Evolutionary conservation across 2,329 filamentous ascomycete genomes (phyloP).

Genomic region (Monosporascus sp.): DNA sequence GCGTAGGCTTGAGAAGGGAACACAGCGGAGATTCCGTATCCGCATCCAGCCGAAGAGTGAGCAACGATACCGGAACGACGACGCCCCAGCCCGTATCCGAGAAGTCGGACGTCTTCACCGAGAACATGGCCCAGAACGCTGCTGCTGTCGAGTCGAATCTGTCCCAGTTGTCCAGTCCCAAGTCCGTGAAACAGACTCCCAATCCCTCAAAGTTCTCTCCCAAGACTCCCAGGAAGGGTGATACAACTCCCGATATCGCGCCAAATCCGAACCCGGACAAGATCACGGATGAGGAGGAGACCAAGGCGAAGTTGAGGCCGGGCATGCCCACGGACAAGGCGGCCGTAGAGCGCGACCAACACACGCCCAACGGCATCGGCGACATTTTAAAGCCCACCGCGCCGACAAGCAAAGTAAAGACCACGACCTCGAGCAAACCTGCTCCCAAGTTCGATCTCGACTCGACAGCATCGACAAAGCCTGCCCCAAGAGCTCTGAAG

Average conservation of each 20-base stretch:
- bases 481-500: slow-evolving; percentile 24
- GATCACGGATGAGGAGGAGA: slow-evolving; percentile 33
- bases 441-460: slow-evolving; percentile 3
- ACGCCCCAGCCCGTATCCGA: slow-evolving; percentile 34
- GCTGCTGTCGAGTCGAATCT: slow-evolving; percentile 28
- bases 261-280: slow-evolving; percentile 37
- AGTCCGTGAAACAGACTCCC: slow-evolving; percentile 22
- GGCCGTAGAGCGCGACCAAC: slow-evolving; percentile 11
- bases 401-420: slow-evolving; percentile 14
- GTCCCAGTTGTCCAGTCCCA: slow-evolving; percentile 35
- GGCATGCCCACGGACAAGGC: slow-evolving; percentile 26
- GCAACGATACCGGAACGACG: slow-evolving; percentile 34
- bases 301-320: slow-evolving; percentile 25
- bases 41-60: slow-evolving; percentile 30
- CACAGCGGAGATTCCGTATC: slow-evolving; percentile 37
- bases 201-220: slow-evolving; percentile 14
- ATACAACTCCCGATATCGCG: slow-evolving; percentile 17
- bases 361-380: slow-evolving; percentile 10
- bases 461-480: slow-evolving; percentile 6
- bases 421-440: slow-evolving; percentile 26
- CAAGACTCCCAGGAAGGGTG: slow-evolving; percentile 13
- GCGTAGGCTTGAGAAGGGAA: slow-evolving; percentile 46
- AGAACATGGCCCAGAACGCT: slow-evolving; percentile 24
- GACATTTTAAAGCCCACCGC: slow-evolving; percentile 15
- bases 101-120: slow-evolving; percentile 29